Percentiles rank a stretch among this genome's conserved stretches.
Evolutionary conservation across 441 rosid species (phyloP).

Genomic region (Arabidopsis lyrata): DNA sequence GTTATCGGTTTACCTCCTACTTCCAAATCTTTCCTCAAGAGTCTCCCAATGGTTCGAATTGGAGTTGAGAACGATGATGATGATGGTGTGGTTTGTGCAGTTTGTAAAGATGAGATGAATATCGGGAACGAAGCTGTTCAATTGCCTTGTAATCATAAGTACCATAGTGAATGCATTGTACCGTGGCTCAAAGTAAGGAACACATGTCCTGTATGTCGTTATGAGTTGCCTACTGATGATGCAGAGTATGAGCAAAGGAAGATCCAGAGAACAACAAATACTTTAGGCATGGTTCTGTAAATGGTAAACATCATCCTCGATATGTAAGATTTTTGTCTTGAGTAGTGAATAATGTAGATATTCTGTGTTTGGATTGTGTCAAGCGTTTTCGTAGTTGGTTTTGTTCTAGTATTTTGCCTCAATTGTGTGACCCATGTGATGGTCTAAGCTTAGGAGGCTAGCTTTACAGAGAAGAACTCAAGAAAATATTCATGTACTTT

Average conservation of each 20-base stretch:
- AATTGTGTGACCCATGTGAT: conserved; percentile 26
- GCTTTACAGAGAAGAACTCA: conserved; percentile 23
- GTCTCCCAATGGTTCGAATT: conserved; percentile 62
- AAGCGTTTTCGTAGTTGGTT: background rate
- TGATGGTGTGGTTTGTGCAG: conserved; percentile 64
- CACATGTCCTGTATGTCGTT: conserved; percentile 97
- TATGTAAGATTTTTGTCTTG: conserved; percentile 24
- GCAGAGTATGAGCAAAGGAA: conserved; percentile 73
- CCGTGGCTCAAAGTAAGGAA: conserved; percentile 85
- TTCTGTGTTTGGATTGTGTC: conserved; percentile 26
- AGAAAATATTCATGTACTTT: background rate
- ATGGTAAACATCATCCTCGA: conserved; percentile 9
- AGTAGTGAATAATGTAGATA: conserved; percentile 11
- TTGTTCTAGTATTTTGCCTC: conserved; percentile 12
- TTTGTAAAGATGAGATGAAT: conserved; percentile 84
- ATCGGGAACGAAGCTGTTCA: conserved; percentile 66
- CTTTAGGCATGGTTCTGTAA: conserved; percentile 38
- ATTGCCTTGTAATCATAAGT: conserved; percentile 84
- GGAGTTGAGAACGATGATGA: conserved; percentile 56
- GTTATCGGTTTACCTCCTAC: conserved; percentile 70
- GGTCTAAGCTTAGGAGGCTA: conserved; percentile 22
- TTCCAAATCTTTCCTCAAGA: conserved; percentile 63
- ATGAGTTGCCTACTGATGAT: conserved; percentile 86
- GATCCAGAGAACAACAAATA: conserved; percentile 49
- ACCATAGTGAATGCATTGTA: conserved; percentile 82